These are phyloP conservation scores for Acer saccharum DNA, from an alignment of 345 rosid species.

Conservation along the genomic window DNA sequence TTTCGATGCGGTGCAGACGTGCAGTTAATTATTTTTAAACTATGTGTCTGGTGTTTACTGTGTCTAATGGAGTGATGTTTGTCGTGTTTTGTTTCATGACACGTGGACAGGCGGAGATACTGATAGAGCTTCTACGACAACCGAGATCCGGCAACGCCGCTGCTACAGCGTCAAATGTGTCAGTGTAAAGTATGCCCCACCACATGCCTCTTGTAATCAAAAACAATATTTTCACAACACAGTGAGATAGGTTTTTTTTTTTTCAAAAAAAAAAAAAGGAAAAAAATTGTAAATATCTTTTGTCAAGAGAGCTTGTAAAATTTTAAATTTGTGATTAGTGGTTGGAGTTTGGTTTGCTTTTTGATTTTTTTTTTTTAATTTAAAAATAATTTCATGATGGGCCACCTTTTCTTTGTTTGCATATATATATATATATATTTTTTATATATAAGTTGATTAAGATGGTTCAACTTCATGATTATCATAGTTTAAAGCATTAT, in stretches of 20 bases:
- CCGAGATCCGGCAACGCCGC: conserved; percentile 78
- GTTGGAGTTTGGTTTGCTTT: conserved; percentile 19
- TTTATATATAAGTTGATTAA: neutral
- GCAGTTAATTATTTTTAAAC: neutral
- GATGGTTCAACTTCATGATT: neutral
- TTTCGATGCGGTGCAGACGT: neutral
- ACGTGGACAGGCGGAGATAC: conserved; percentile 71
- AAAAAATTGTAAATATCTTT: conserved; percentile 18
- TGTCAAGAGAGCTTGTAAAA: conserved; percentile 14
- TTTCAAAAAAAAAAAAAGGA: too few relatives aligned
- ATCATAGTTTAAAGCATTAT: neutral
- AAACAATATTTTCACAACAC: neutral
- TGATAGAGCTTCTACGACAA: conserved; percentile 81
- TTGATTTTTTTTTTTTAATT: conserved; percentile 13
- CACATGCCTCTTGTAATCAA: conserved; percentile 13
- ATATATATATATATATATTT: neutral
- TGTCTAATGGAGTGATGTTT: conserved; percentile 20
- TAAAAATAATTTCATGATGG: neutral
- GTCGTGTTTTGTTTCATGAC: conserved; percentile 32
- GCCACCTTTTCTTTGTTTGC: too few relatives aligned
- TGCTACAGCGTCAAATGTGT: conserved; percentile 51
- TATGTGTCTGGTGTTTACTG: neutral
- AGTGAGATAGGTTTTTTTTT: neutral
- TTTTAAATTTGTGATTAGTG: conserved; percentile 10
- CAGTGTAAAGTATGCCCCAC: conserved; percentile 26